phyloP scores from a whole-genome alignment of 495 filamentous ascomycete species.

The Parachaetomium inaequale region DNA sequence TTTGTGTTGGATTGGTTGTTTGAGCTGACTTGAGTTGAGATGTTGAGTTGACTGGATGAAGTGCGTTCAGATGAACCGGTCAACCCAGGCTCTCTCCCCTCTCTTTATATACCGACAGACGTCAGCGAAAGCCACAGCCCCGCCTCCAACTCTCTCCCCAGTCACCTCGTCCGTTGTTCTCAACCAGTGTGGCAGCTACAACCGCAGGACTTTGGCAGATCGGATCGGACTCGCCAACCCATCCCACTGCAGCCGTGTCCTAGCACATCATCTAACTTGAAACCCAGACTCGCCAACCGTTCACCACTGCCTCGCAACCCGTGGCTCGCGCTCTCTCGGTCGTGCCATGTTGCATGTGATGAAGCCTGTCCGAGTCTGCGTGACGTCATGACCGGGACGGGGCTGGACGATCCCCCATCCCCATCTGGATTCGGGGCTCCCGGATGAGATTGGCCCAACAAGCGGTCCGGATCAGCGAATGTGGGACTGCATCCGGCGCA shows the following conservation, averaged over 20 bases:
- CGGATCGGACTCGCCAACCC: background rate
- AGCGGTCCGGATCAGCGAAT: background rate
- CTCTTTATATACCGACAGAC: background rate
- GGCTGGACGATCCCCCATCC: background rate
- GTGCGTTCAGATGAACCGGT: background rate
- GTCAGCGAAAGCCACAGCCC: background rate
- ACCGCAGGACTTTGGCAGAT: background rate
- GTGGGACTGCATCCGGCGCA: background rate
- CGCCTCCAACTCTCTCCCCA: background rate
- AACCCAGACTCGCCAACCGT: background rate
- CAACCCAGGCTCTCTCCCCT: too few relatives aligned
- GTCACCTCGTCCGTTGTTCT: background rate
- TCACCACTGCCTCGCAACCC: background rate
- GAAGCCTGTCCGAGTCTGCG: background rate
- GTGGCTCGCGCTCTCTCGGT: background rate
- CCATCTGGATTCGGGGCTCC: background rate
- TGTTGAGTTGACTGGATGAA: background rate
- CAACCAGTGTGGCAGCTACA: background rate
- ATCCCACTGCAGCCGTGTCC: background rate
- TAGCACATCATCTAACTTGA: background rate
- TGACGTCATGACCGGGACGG: conserved; percentile 2
- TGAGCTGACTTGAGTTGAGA: background rate
- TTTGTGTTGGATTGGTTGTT: background rate
- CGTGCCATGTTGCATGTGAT: conserved; percentile 1
- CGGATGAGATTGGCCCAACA: background rate